Percentiles rank a stretch among this genome's conserved stretches.
Conservation (phyloP, 148 eudicot genomes). For the Rhododendron simsii region DNA sequence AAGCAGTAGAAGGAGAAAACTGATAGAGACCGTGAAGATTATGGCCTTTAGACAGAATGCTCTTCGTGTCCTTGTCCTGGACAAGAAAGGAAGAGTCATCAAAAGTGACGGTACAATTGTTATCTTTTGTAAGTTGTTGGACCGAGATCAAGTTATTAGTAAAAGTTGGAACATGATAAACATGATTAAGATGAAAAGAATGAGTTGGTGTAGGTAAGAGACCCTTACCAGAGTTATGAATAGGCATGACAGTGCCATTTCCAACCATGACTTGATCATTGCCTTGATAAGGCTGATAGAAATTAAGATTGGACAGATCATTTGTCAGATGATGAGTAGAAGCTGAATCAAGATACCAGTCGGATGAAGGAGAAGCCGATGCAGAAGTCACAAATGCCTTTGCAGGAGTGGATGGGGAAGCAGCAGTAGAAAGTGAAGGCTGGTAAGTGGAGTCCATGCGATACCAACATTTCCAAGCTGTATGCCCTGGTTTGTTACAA, state of each 20-base stretch:
- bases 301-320: too few species aligned
- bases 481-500: too few species aligned
- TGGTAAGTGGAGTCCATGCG: too few species aligned
- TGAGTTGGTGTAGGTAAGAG: neutral
- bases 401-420: too few species aligned
- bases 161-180: neutral
- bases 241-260: neutral
- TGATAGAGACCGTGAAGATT: neutral
- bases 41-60: neutral
- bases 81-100: neutral
- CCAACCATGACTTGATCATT: neutral
- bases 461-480: too few species aligned
- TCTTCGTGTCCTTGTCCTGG: neutral
- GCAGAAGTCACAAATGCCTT: too few species aligned
- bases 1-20: neutral
- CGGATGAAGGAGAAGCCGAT: too few species aligned
- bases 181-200: neutral
- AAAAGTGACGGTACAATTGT: neutral
- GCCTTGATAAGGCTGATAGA: neutral
- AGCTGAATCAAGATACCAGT: too few species aligned
- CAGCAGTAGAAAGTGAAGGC: too few species aligned
- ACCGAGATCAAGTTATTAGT: neutral
- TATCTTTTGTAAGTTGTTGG: neutral
- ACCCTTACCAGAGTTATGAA: neutral
- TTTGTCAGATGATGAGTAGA: too few species aligned